Evolutionary conservation across 345 rosid genomes (phyloP).

Genomic region (Tarenaya hassleriana): DNA sequence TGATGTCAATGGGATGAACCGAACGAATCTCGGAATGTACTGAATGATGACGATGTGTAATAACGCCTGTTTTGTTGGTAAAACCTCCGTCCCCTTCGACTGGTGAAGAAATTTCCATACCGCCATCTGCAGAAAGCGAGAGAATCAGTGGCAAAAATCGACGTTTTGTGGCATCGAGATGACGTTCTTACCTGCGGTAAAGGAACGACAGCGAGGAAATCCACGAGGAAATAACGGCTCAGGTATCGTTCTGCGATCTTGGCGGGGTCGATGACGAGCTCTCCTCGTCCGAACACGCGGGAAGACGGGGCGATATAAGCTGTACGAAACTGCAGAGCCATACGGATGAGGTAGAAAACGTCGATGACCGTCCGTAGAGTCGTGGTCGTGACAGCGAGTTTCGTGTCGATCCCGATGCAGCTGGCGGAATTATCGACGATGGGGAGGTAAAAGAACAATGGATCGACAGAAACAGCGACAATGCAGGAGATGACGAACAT

Average conservation of each 20-base stretch:
- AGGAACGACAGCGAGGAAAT: constrained; percentile 71
- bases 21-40: constrained; percentile 68
- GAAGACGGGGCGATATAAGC: constrained; percentile 94
- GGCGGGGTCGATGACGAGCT: constrained; percentile 79
- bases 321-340: constrained; percentile 78
- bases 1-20: constrained; percentile 69
- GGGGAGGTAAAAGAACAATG: constrained; percentile 83
- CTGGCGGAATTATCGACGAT: constrained; percentile 37
- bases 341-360: constrained; percentile 56
- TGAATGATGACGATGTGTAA: constrained; percentile 53
- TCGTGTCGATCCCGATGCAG: constrained; percentile 61
- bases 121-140: constrained; percentile 43
- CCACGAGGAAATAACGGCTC: constrained; percentile 62
- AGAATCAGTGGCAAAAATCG: too few relatives aligned
- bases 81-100: constrained; percentile 54
- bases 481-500: constrained; percentile 70
- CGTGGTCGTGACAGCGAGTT: constrained; percentile 52
- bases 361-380: constrained; percentile 55
- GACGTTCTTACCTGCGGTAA: constrained; percentile 59
- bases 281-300: constrained; percentile 91
- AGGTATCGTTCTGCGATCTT: constrained; percentile 69
- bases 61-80: constrained; percentile 53
- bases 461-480: constrained; percentile 70
- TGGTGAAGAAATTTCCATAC: constrained; percentile 59
- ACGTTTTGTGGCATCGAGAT: too few relatives aligned